Conservation (phyloP, 495 filamentous ascomycete genomes). For the Hypoxylon subgilvum region DNA sequence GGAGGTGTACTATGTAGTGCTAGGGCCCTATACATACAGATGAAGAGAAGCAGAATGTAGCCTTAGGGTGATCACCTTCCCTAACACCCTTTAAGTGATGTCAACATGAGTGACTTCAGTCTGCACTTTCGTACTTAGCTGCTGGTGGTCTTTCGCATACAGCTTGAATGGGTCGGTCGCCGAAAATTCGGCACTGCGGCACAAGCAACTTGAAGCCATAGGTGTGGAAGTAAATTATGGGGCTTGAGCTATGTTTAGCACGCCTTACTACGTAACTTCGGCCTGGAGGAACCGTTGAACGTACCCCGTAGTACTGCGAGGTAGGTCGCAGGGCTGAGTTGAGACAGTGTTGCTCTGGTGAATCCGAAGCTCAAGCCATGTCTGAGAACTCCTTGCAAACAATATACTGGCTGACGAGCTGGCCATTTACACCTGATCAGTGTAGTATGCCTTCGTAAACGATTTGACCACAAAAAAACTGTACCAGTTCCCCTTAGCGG, state of each 20-base stretch:
- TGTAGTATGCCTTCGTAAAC: constrained; percentile 17
- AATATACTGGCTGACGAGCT: constrained; percentile 3
- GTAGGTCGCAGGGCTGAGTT: constrained; percentile 24
- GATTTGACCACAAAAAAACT: constrained; percentile 13
- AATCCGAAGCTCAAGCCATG: constrained; percentile 15
- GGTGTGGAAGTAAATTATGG: constrained; percentile 19
- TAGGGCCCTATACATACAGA: constrained; percentile 5
- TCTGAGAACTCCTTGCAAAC: constrained; percentile 9
- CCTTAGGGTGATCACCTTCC: no score
- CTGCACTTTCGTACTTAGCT: no score
- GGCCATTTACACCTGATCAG: constrained; percentile 4
- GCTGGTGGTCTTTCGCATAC: no score
- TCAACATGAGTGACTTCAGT: no score
- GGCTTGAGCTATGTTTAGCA: constrained; percentile 30
- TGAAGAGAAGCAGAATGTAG: constrained; percentile 7
- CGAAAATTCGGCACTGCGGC: constrained; percentile 6
- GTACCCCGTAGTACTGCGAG: constrained; percentile 7
- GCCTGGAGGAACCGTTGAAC: constrained; percentile 11
- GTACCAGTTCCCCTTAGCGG: constrained; percentile 20
- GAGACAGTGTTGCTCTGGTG: constrained; percentile 19
- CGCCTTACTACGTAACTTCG: no score
- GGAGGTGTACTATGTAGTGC: constrained; percentile 13
- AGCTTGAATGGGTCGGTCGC: constrained; percentile 13
- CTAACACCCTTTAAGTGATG: no score
- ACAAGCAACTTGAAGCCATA: constrained; percentile 5